Percentiles rank a stretch among this genome's conserved stretches.
Conservation (phyloP, 2,329 filamentous ascomycete genomes). For the Teratosphaeria nubilosa region DNA sequence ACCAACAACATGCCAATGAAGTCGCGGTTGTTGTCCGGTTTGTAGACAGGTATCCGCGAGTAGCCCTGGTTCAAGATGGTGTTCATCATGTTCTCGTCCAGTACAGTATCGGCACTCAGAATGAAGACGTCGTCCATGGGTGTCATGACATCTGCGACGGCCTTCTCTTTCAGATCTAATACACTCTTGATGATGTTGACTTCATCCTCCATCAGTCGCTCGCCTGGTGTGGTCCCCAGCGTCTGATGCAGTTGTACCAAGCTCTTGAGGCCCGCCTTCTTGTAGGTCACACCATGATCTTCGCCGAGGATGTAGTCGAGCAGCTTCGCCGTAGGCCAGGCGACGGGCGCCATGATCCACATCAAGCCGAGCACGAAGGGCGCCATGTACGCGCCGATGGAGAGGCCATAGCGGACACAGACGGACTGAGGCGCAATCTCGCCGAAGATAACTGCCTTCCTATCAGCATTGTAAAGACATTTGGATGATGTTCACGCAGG, state of each 20-base stretch:
- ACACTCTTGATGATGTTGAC: constrained; percentile 98
- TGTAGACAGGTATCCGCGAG: constrained; percentile 89
- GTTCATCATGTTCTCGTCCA: constrained; percentile 93
- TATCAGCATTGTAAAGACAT: neutral
- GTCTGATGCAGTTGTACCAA: constrained; percentile 91
- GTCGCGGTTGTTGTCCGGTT: constrained; percentile 70
- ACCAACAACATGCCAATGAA: constrained; percentile 97
- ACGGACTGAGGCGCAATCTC: constrained; percentile 93
- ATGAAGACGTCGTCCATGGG: constrained; percentile 96
- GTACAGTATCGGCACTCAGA: constrained; percentile 85
- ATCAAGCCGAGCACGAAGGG: constrained; percentile 79
- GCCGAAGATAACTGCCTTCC: constrained; percentile 78
- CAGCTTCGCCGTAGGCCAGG: constrained; percentile 91
- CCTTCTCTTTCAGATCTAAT: constrained; percentile 89
- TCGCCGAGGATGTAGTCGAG: constrained; percentile 88
- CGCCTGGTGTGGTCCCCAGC: constrained; percentile 67
- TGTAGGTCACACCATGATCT: constrained; percentile 94
- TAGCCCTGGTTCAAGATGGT: constrained; percentile 87
- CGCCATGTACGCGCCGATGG: constrained; percentile 89
- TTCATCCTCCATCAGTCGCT: constrained; percentile 91
- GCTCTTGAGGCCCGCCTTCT: constrained; percentile 94
- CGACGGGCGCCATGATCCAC: constrained; percentile 81
- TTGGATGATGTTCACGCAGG: neutral
- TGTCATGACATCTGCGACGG: constrained; percentile 94
- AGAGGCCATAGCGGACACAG: constrained; percentile 89